phyloP scores from a whole-genome alignment of 306 rosid genomes.

The Psophocarpus tetragonolobus region DNA sequence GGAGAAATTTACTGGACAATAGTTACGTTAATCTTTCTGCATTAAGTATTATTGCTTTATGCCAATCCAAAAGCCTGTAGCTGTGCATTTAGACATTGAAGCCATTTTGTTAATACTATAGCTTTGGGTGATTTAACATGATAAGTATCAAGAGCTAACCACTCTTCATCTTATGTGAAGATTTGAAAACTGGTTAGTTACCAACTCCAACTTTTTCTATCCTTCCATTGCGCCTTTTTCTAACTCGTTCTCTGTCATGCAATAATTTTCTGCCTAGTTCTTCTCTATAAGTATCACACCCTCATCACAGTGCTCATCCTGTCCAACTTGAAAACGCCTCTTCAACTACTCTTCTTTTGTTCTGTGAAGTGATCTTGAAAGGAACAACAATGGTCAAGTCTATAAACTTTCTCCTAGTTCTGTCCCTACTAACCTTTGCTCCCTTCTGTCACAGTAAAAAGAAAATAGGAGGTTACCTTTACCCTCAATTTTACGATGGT shows the following conservation, averaged over 20 bases:
- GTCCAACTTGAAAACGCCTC: conserved; percentile 19
- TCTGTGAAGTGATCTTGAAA: conserved; percentile 7
- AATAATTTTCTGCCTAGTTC: conserved; percentile 25
- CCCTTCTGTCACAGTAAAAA: conserved; percentile 52
- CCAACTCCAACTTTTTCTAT: conserved; percentile 51
- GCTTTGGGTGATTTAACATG: not conserved
- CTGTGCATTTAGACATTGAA: conserved; percentile 16
- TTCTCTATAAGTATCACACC: conserved; percentile 47
- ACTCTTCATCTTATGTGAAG: conserved; percentile 32
- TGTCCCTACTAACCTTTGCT: conserved; percentile 61
- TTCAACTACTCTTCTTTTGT: conserved; percentile 24
- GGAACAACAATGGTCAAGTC: conserved; percentile 50
- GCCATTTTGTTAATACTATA: not conserved
- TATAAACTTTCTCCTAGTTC: conserved; percentile 40
- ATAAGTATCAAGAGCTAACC: conserved; percentile 35
- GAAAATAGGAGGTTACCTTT: conserved; percentile 49
- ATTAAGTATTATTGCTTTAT: conserved; percentile 29
- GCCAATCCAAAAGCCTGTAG: conserved; percentile 14
- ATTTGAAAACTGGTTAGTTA: conserved; percentile 40
- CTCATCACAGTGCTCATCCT: conserved; percentile 27
- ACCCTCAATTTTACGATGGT: conserved; percentile 74
- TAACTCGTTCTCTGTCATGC: conserved; percentile 13
- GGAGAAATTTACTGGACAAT: not conserved
- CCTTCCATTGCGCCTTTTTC: conserved; percentile 3
- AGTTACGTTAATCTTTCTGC: not conserved